Base-by-base conservation (phyloP, 768 basidiomycete genomes). In the Sarcomyxa edulis region DNA sequence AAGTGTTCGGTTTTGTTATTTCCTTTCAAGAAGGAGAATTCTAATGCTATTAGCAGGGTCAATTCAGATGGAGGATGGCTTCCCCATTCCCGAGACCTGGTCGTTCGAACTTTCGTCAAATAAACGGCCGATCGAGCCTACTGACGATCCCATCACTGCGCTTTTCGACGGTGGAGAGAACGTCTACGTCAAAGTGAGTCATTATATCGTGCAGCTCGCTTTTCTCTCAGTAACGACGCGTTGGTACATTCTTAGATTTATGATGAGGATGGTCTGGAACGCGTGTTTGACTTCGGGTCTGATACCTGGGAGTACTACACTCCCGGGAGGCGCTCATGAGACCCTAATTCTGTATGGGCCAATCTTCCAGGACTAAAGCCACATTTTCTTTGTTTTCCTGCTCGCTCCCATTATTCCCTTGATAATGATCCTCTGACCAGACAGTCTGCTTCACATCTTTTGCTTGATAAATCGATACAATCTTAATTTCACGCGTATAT, bases 81-180 rank as follows among this genome's bases (percentile, higher is more conserved):
- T 39, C 20, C 38, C 38, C 6, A 16, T 39, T 9, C 38, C 27
- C 15, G 30, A 39, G 4, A 29, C 9, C 10, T 39, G 38, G 38
- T n/a, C 27, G 12, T 39, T 39, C 19, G 31, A 31, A 18, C 12
- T 39, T 5, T 33, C 30, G n/a, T 39, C 38, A 11, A 39, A 39
- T 18, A 39, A 32, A 19, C 26, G 16, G 29, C 7, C 19, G 14
- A 39, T 39, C 12, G 29, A 31, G 14, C 38, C 38, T 9, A 16
- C 29, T 21, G 28, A 39, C 12, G 38, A 39, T 10, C 10, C 24
- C 14, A 31, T 39, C 27, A 39, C 38, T n/a, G 23, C 38, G 15
- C 15, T 39, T 6, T 32, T 39, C 29, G 38, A 39, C 20, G 38
- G 38, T 9, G 38, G 38, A 12, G 38, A 39, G 19, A 39, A 32